Evolutionary conservation across 208 protist genomes (phyloP).

Genomic region (Blechomonas ayalai): DNA sequence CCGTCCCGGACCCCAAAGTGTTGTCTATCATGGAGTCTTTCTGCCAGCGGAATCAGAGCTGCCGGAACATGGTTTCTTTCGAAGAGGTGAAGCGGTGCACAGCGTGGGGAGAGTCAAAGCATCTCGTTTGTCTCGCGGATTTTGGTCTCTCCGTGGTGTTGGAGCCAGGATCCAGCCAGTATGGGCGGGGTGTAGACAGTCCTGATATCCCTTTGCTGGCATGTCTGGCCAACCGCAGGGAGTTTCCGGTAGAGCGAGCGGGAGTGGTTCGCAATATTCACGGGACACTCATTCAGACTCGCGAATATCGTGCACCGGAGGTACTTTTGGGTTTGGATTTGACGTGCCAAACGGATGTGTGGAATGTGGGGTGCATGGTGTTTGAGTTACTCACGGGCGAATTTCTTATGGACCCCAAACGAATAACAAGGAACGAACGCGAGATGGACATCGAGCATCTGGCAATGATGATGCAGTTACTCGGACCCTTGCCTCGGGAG

Average conservation of each 20-base stretch:
- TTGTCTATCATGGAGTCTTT: constrained; percentile 57
- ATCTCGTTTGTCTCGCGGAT: constrained; percentile 63
- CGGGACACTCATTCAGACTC: constrained; percentile 84
- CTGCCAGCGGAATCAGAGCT: constrained; percentile 19
- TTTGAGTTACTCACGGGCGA: constrained; percentile 85
- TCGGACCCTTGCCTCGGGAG: constrained; percentile 48
- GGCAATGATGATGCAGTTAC: constrained; percentile 80
- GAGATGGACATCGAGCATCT: constrained; percentile 70
- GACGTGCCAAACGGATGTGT: constrained; percentile 85
- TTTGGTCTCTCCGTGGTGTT: constrained; percentile 73
- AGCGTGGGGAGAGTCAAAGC: constrained; percentile 23
- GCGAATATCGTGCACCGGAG: constrained; percentile 89
- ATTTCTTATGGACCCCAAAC: constrained; percentile 85
- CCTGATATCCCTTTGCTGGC: constrained; percentile 11
- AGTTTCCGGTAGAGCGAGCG: constrained; percentile 42
- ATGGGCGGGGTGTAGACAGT: constrained; percentile 2
- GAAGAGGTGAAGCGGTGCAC: constrained; percentile 10
- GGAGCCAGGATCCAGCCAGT: constrained; percentile 25
- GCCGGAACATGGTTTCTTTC: constrained; percentile 13
- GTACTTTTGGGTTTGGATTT: constrained; percentile 84
- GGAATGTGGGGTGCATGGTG: constrained; percentile 87
- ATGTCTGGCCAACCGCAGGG: constrained; percentile 34
- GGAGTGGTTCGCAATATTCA: constrained; percentile 52
- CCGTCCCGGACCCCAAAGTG: constrained; percentile 53
- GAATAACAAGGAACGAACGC: constrained; percentile 30